Conservation (phyloP, 2,329 filamentous ascomycete genomes). For the Aspergillus tubingensis region DNA sequence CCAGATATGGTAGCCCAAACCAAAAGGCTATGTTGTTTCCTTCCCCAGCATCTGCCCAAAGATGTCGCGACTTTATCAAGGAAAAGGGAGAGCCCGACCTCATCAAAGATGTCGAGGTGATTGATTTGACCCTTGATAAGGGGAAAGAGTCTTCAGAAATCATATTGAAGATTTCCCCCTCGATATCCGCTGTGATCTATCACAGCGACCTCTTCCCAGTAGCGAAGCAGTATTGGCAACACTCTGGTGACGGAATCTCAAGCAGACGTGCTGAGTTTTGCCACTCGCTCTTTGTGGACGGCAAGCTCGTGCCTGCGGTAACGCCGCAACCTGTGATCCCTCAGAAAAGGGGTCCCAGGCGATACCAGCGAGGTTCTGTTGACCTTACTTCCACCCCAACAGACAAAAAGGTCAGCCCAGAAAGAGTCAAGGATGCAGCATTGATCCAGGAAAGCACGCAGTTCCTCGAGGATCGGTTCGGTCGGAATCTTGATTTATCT, state of each 20-base stretch:
- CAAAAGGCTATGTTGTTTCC: neutral
- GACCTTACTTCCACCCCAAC: neutral
- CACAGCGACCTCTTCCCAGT: neutral
- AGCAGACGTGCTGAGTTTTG: constrained; percentile 1
- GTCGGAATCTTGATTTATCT: neutral
- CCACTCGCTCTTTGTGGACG: neutral
- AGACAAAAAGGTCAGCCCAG: neutral
- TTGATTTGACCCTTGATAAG: neutral
- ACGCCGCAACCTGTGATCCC: neutral
- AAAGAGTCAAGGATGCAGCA: neutral
- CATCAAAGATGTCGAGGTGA: neutral
- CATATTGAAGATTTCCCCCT: neutral
- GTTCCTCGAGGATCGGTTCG: neutral
- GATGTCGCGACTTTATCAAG: neutral
- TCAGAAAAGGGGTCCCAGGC: neutral
- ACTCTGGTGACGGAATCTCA: neutral
- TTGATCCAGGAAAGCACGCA: neutral
- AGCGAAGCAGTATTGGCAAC: neutral
- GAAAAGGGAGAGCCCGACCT: neutral
- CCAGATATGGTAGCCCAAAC: neutral
- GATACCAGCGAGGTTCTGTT: neutral
- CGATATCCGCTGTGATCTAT: neutral
- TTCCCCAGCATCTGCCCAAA: neutral
- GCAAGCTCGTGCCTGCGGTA: neutral
- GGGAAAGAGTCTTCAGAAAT: neutral